Evolutionary conservation across 768 basidiomycete species (phyloP), one percentile per base, ranked within the genome.

Genomic region (Boletus subcaerulescens): DNA sequence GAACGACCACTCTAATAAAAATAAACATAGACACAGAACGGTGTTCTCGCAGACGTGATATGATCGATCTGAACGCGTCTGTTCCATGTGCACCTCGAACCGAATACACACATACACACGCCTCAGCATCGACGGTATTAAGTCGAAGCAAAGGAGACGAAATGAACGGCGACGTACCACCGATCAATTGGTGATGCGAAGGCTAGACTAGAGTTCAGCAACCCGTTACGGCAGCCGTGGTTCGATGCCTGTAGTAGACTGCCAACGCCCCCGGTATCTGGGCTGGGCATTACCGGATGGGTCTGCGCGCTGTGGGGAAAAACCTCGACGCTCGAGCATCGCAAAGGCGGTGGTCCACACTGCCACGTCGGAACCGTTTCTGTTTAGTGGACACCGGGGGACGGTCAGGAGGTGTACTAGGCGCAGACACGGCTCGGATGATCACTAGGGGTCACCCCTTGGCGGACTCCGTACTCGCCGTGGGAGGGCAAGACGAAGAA

Each of bases 121-220:
- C 29, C 33, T 12, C 33, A 35, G n/a, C 15, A 29, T 35, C 20
- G 52, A 54, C 52, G 55, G 54, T 33, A 56, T 55, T 29, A 46
- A 54, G 13, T 9, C 4, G 52, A 46, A 32, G 43, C 20, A 20
- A 29, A 32, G 10, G 42, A n/a, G 15, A 35, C 8, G 18, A 50
- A 48, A 59, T 52, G 57, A 58, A 58, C 49, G 56, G 57, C 56
- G 56, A 58, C 46, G 49, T 58, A 43, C 35, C 45, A 51, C 56
- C 57, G 50, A 52, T 58, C 36, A 32, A 14, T 18, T n/a, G 31
- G 38, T 45, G 55, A 53, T 26, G 50, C 43, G 29, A 45, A 45
- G 18, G n/a, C 15, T 33, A 33, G 33, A 35, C 15, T 33, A 33
- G 33, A 35, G 33, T 35, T 35, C 12, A 35, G 33, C 33, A 35